Base-by-base conservation (phyloP, 192 early-diverging fungal species). In the Coemansia sp. region DNA sequence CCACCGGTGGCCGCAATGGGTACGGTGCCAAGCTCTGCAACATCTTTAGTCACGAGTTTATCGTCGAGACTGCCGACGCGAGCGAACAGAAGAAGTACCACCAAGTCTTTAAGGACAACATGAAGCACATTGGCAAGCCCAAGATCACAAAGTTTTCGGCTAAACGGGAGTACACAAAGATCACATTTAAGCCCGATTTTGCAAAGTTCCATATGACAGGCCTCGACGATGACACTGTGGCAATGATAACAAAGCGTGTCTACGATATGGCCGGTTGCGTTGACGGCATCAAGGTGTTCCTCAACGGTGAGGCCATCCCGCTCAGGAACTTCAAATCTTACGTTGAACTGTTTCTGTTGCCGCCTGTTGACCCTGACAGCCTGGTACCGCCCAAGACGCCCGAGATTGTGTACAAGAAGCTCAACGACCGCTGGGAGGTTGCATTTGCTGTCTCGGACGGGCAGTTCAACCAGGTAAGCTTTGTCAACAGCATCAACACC, bases 401-500 rank as follows among this genome's bases (percentile, higher is more conserved):
- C 23, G 75, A 76, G 14, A 62, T 93, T 28, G 78, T 96, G 21
- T 91, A 93, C 71, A 91, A 98, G 73, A 58, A 68, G 41, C 75
- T 89, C 23, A 88, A 84, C 65, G 88, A 88, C 4, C 88, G 94
- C 21, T 99, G 95, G 97, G 94, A 99, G 79, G 84, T 99, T 62
- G 91, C 88, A 14, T 93, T 96, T 67, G 87, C 92, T 3, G 76
- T 92, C n/a, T 92, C 89, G 25, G 95, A 97, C 60, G 97, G 95
- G 18, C 93, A 96, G 74, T 98, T 98, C 73, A 88, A 92, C 57
- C 97, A 99, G 71, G 84, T 90, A 62, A 93, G 91, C 68, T 99
- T 99, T 74, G 97, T 97, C 65, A 99, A 99, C 79, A 88, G 89
- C 68, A 98, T 99, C 72, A 94, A 89, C 73, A 97, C 97, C 7